Percentiles rank a stretch among this genome's conserved stretches.
Conservation (phyloP, 1,284 basidiomycete genomes). For the Ustilago crameri region DNA sequence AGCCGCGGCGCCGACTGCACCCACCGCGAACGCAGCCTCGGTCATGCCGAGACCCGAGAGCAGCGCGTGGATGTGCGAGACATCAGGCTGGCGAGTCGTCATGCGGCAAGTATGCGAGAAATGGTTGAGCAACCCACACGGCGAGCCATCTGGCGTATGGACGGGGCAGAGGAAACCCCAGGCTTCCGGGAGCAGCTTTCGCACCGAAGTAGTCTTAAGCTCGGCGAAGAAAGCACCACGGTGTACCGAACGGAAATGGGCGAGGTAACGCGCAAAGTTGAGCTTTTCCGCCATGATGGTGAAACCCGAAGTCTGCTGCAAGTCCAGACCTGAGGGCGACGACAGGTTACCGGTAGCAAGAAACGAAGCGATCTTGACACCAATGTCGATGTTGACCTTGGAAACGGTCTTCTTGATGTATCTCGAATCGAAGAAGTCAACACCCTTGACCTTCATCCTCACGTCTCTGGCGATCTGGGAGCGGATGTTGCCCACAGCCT, state of each 20-base stretch:
- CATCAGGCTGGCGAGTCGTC: slow-evolving; percentile 80
- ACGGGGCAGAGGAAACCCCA: slow-evolving; percentile 99
- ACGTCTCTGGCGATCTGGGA: slow-evolving; percentile 81
- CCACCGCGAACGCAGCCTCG: slow-evolving; percentile 72
- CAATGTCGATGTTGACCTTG: slow-evolving; percentile 90
- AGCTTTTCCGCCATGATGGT: slow-evolving; percentile 99
- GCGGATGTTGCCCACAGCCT: slow-evolving; percentile 82
- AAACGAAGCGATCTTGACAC: slow-evolving; percentile 89
- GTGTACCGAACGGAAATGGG: slow-evolving; percentile 98
- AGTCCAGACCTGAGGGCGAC: slow-evolving; percentile 92
- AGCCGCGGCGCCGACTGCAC: slow-evolving; percentile 26
- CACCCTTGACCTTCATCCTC: slow-evolving; percentile 75
- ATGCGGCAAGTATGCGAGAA: slow-evolving; percentile 93
- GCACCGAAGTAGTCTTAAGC: slow-evolving; percentile 96
- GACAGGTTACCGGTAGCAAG: slow-evolving; percentile 96
- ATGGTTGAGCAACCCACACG: slow-evolving; percentile 97
- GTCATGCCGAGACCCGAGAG: slow-evolving; percentile 94
- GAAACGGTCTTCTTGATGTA: slow-evolving; percentile 84
- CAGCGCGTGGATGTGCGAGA: slow-evolving; percentile 82
- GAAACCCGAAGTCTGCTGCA: slow-evolving; percentile 96
- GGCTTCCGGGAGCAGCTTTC: slow-evolving; percentile 95
- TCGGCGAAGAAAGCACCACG: slow-evolving; percentile 99
- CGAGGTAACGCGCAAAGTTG: slow-evolving; percentile 98
- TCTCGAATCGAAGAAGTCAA: slow-evolving; percentile 86
- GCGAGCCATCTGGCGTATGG: slow-evolving; percentile 97